phyloP scores from a whole-genome alignment of 129 eudicot species.

The Tanacetum coccineum region DNA sequence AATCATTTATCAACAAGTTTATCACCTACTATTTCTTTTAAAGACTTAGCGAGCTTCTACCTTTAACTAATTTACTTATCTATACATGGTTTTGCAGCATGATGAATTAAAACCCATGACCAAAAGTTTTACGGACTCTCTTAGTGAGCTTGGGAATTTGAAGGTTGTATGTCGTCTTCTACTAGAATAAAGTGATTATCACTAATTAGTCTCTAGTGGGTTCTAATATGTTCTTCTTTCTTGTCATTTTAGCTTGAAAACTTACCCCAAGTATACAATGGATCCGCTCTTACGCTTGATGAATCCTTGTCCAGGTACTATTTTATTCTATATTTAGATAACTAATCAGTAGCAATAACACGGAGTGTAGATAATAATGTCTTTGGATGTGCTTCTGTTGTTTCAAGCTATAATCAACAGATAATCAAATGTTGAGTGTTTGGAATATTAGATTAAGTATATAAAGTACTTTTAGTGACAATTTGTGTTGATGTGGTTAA shows the following conservation, averaged over 20 bases:
- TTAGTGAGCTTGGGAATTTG: constrained; percentile 91
- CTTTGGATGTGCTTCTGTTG: constrained; percentile 2
- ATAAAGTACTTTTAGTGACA: too few relatives aligned
- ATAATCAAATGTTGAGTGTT: too few relatives aligned
- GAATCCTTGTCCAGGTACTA: constrained; percentile 92
- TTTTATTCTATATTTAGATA: background rate
- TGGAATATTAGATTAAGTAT: too few relatives aligned
- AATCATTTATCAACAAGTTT: constrained; percentile 1
- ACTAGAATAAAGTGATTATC: constrained; percentile 16
- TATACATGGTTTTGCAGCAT: constrained; percentile 57
- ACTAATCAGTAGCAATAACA: background rate
- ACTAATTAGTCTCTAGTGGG: background rate
- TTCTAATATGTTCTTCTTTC: constrained; percentile 3
- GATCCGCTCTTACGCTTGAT: constrained; percentile 88
- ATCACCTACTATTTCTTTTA: background rate
- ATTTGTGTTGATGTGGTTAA: too few relatives aligned
- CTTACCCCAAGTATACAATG: constrained; percentile 68
- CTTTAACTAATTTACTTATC: background rate
- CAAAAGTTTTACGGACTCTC: constrained; percentile 78
- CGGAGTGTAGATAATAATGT: background rate
- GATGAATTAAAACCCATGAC: constrained; percentile 94
- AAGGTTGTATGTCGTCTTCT: constrained; percentile 43
- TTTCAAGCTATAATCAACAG: background rate
- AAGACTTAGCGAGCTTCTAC: background rate
- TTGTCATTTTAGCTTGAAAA: constrained; percentile 61